phyloP scores from a whole-genome alignment of 2,329 filamentous ascomycete genomes.

The Pyrenochaeta sp. region DNA sequence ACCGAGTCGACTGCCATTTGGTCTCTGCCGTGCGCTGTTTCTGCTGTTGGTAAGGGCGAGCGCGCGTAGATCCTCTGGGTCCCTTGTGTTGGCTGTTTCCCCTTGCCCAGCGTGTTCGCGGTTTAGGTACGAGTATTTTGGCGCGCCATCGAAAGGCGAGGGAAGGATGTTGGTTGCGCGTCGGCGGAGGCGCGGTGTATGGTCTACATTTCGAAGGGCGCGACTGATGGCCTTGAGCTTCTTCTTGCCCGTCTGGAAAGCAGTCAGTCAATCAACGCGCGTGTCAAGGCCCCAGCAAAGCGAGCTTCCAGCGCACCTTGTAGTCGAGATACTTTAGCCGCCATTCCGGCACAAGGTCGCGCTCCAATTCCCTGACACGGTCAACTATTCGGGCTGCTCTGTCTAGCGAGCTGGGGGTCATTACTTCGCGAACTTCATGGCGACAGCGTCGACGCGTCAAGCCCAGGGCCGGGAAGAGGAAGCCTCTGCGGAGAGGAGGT shows the following conservation, averaged over 20 bases:
- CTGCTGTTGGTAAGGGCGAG: constrained; percentile 36
- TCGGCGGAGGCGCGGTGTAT: constrained; percentile 56
- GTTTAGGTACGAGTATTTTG: constrained; percentile 54
- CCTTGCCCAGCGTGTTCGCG: constrained; percentile 35
- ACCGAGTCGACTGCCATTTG: constrained; percentile 22
- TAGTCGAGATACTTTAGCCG: constrained; percentile 93
- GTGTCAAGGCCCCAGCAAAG: constrained; percentile 14
- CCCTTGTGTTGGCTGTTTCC: constrained; percentile 21
- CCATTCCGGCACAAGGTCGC: constrained; percentile 94
- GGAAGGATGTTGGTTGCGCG: constrained; percentile 46
- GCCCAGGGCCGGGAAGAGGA: background rate
- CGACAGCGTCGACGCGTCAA: constrained; percentile 18
- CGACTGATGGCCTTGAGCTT: constrained; percentile 83
- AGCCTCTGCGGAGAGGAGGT: background rate
- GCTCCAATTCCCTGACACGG: constrained; percentile 74
- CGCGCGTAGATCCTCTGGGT: constrained; percentile 34
- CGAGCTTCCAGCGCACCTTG: constrained; percentile 65
- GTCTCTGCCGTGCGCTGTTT: constrained; percentile 21
- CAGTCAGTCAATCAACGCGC: constrained; percentile 1
- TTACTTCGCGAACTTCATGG: constrained; percentile 71
- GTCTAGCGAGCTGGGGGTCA: constrained; percentile 24
- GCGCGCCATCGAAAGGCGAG: constrained; percentile 46
- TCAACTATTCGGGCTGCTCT: constrained; percentile 10
- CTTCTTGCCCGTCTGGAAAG: constrained; percentile 77
- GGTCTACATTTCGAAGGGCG: constrained; percentile 70